Evolutionary conservation across 768 basidiomycete genomes (phyloP).

Genomic region (Hericium coralloides): DNA sequence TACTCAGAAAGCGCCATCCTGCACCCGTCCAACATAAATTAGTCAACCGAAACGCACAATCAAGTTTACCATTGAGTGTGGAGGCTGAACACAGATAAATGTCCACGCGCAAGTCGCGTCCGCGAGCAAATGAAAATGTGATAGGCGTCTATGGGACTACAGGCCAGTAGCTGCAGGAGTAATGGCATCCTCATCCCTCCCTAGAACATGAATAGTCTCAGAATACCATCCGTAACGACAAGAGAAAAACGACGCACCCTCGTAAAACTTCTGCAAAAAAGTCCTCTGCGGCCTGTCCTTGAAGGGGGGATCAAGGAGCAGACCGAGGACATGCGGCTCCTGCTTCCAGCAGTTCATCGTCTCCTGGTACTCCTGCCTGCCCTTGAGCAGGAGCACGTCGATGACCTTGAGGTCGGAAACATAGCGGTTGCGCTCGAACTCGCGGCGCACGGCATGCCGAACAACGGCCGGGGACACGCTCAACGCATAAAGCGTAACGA

Average conservation of each 20-base stretch:
- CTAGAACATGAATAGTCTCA: slow-evolving; percentile 27
- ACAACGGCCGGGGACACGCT: slow-evolving; percentile 70
- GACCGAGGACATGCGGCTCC: slow-evolving; percentile 69
- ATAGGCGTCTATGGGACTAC: slow-evolving; percentile 8
- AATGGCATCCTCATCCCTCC: slow-evolving; percentile 67
- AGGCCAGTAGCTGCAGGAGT: slow-evolving; percentile 34
- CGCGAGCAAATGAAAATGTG: slow-evolving; percentile 7
- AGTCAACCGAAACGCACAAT: too few relatives aligned
- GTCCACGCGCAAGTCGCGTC: neutral
- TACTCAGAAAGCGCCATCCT: too few relatives aligned
- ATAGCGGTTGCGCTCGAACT: slow-evolving; percentile 80
- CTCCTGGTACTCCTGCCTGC: slow-evolving; percentile 86
- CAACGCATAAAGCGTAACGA: slow-evolving; percentile 73
- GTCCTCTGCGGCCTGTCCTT: slow-evolving; percentile 40
- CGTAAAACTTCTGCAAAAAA: slow-evolving; percentile 80
- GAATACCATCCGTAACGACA: neutral
- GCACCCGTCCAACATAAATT: too few relatives aligned
- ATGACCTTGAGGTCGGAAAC: slow-evolving; percentile 76
- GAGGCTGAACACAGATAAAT: too few relatives aligned
- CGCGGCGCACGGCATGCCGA: slow-evolving; percentile 73
- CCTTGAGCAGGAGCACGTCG: slow-evolving; percentile 81
- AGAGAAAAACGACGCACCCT: slow-evolving; percentile 42
- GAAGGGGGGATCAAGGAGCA: slow-evolving; percentile 42
- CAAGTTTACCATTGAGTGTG: too few relatives aligned
- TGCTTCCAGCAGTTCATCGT: slow-evolving; percentile 93